Conservation (phyloP, 106 monocot species). For the Acanthochlamys bracteata region DNA sequence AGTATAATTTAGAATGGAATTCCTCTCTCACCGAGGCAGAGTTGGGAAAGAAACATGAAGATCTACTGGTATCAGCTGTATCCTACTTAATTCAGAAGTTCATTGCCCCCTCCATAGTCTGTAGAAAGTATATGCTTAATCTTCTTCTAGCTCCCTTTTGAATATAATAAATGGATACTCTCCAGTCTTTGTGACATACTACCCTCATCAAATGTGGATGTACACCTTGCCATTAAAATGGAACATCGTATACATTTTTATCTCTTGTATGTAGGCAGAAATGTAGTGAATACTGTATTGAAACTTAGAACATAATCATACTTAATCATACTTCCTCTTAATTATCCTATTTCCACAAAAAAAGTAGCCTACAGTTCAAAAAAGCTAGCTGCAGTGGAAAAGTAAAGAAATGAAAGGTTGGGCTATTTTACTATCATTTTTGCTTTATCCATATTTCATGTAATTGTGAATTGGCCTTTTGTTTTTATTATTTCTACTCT, state of each 20-base stretch:
- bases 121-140: background rate
- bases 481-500: background rate
- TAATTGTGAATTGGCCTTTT: background rate
- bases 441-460: no score
- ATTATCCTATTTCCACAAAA: background rate
- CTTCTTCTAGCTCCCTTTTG: background rate
- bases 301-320: no score
- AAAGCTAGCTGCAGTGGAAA: no score
- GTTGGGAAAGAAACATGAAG: conserved; percentile 79
- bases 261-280: no score
- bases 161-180: background rate
- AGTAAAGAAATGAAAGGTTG: no score
- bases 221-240: no score
- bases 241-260: no score
- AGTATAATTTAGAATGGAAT: conserved; percentile 75
- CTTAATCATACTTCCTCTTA: no score
- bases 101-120: background rate
- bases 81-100: background rate
- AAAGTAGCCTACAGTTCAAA: no score
- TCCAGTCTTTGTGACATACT: background rate
- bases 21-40: conserved; percentile 74
- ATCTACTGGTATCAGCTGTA: conserved; percentile 60
- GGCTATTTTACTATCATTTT: no score
- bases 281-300: no score
- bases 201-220: no score